Percentiles rank a stretch among this genome's conserved stretches.
Evolutionary conservation across 495 filamentous ascomycete species (phyloP).

Genomic region (Cenococcum geophilum): DNA sequence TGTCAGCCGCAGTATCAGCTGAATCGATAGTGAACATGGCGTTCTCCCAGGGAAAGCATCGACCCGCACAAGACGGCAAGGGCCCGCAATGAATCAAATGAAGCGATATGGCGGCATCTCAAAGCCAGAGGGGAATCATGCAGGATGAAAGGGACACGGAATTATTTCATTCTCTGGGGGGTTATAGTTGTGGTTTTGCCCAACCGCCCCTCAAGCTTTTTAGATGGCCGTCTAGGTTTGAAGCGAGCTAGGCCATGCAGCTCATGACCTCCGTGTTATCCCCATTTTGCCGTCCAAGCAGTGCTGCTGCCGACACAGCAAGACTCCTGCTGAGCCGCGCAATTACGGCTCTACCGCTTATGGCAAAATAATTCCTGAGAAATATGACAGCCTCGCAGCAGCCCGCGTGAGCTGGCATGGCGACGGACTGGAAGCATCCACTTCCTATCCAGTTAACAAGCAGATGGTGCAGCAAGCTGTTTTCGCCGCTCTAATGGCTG

Average conservation of each 20-base stretch:
- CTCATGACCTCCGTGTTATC: too few relatives aligned
- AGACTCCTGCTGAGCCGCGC: too few relatives aligned
- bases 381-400: too few relatives aligned
- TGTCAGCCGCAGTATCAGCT: slow-evolving; percentile 18
- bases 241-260: background rate
- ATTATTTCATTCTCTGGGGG: slow-evolving; percentile 3
- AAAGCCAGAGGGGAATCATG: background rate
- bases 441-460: too few relatives aligned
- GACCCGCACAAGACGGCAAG: background rate
- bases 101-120: slow-evolving; percentile 1
- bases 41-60: background rate
- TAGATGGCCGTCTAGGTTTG: background rate
- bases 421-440: too few relatives aligned
- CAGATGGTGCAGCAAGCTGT: too few relatives aligned
- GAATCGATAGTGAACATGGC: slow-evolving; percentile 24
- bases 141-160: background rate
- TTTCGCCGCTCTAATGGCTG: too few relatives aligned
- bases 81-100: slow-evolving; percentile 1
- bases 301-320: too few relatives aligned
- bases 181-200: slow-evolving; percentile 2
- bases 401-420: too few relatives aligned
- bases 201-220: slow-evolving; percentile 6
- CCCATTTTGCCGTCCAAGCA: too few relatives aligned
- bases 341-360: too few relatives aligned
- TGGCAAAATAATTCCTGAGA: too few relatives aligned